Evolutionary conservation across 1,284 basidiomycete species (phyloP).

Genomic region (Melampsora americana): DNA sequence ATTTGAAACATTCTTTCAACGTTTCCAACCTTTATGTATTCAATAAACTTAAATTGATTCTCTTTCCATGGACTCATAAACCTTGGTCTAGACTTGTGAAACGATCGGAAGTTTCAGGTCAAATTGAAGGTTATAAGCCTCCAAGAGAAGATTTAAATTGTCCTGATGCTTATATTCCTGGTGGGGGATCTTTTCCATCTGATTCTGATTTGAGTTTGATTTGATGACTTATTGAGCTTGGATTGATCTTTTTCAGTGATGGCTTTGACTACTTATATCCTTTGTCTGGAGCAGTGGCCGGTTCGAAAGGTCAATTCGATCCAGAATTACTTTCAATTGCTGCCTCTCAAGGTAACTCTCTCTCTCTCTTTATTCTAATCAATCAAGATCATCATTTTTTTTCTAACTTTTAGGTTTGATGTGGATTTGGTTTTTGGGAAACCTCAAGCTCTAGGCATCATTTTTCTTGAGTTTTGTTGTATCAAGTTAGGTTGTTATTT

Average conservation of each 20-base stretch:
- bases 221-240: not conserved
- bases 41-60: constrained; percentile 78
- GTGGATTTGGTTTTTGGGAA: not conserved
- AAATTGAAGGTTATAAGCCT: constrained; percentile 72
- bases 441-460: constrained; percentile 56
- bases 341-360: constrained; percentile 74
- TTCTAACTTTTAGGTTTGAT: not conserved
- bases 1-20: constrained; percentile 90
- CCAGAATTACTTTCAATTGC: constrained; percentile 84
- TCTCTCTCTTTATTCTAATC: not conserved
- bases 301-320: constrained; percentile 77
- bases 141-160: constrained; percentile 93
- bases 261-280: constrained; percentile 96
- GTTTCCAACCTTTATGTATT: constrained; percentile 96
- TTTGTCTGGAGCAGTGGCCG: constrained; percentile 71
- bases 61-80: constrained; percentile 88
- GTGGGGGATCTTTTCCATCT: constrained; percentile 56
- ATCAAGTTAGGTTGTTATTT: constrained; percentile 89
- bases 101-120: constrained; percentile 56
- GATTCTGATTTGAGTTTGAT: not conserved
- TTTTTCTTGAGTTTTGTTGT: constrained; percentile 78
- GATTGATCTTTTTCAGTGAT: constrained; percentile 64
- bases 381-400: not conserved
- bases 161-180: constrained; percentile 93
- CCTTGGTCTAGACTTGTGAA: constrained; percentile 50